Evolutionary conservation across 1,139 yeast species (phyloP).

Genomic region (Suhomyces coccinellae): DNA sequence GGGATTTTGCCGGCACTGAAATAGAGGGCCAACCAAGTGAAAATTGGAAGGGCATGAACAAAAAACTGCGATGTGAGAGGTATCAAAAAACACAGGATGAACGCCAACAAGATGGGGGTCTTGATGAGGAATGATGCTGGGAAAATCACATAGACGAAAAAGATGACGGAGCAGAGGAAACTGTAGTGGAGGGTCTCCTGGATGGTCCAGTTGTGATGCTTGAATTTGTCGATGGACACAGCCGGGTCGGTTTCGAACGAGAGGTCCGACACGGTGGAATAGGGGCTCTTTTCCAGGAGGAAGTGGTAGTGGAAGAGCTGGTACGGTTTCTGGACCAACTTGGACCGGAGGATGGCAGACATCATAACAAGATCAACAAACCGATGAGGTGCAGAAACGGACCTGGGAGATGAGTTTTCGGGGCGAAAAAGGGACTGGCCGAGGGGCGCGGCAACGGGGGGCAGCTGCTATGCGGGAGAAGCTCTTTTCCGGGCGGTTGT

Average conservation of each 20-base stretch:
- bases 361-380: neutral
- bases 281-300: slow-evolving; percentile 59
- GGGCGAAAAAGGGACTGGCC: neutral
- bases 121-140: slow-evolving; percentile 54
- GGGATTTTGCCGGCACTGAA: slow-evolving; percentile 81
- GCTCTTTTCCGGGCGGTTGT: neutral
- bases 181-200: slow-evolving; percentile 55
- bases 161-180: slow-evolving; percentile 47
- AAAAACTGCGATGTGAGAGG: slow-evolving; percentile 88
- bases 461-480: neutral
- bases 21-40: slow-evolving; percentile 85
- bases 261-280: slow-evolving; percentile 54
- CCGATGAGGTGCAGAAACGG: neutral
- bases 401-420: neutral
- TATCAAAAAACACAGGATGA: slow-evolving; percentile 45
- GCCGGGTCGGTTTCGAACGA: slow-evolving; percentile 60
- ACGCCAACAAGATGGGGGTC: slow-evolving; percentile 38
- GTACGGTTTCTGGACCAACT: slow-evolving; percentile 40
- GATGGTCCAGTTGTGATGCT: slow-evolving; percentile 47
- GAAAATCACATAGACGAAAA: slow-evolving; percentile 53
- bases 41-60: slow-evolving; percentile 79
- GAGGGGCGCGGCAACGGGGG: neutral
- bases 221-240: slow-evolving; percentile 48
- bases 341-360: slow-evolving; percentile 33
- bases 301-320: slow-evolving; percentile 52